Base-by-base conservation (phyloP, 305 asterid genomes). In the Ajuga reptans region DNA sequence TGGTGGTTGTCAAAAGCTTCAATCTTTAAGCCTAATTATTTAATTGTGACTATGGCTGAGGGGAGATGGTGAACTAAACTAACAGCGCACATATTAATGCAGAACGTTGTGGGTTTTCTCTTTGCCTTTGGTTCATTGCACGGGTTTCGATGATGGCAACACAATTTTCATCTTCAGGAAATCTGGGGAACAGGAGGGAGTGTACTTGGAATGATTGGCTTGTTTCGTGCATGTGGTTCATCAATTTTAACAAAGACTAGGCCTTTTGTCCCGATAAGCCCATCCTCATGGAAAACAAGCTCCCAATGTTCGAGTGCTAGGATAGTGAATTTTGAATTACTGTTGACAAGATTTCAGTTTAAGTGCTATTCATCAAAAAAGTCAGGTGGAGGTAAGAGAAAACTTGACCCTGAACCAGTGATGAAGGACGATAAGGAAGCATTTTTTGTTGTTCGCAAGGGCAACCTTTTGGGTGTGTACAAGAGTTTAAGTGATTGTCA, bases 401-500 rank as follows among this genome's bases (percentile, higher is more conserved):
- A 83, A 56, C 33, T 73, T 42, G 81, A 57, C 53, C 58, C 83
- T 51, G 59, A 73, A 68, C 69, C 86, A 31, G 73, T 39, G 59
- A 85, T 87, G 97, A 87, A 89, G 86, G 96, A 90, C 59, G 97
- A 90, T 37, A 90, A 78, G 78, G 96, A 90, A 64, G 92, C 96
- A 16, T 93, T 93, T 76, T 93, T 88, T 77, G 97, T 90, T 72
- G 96, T 89, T 49, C 92, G 97, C 72, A 93, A 93, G 84, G 98
- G 96, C 31, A 96, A 90, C 77, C 77, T 90, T 61, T 86, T 90
- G 49, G 98, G 98, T 64, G 85, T 93, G 34, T 90, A 88, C 86
- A 93, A 84, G 83, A 90, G 91, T 81, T 82, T 93, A 71, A 90
- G 90, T 78, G 98, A 93, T 75, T 93, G 97, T 72, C 98, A 93